Evolutionary conservation across 306 rosid genomes (phyloP).

Genomic region (Quillaja saponaria): DNA sequence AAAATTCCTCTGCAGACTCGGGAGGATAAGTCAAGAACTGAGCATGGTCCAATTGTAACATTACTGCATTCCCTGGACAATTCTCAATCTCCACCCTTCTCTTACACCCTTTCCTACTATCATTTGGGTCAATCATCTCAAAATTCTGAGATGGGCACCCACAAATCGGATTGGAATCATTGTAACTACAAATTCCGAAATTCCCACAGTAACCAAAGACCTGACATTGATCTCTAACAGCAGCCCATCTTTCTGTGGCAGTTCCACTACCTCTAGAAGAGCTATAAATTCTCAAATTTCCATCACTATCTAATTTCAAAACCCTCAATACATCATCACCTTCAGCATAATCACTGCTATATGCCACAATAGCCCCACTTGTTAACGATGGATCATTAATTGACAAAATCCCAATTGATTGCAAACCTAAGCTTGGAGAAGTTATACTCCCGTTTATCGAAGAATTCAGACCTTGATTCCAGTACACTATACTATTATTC

Average conservation of each 20-base stretch:
- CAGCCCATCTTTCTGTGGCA: constrained; percentile 51
- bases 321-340: constrained; percentile 44
- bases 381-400: constrained; percentile 43
- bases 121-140: constrained; percentile 50
- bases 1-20: constrained; percentile 9
- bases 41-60: constrained; percentile 51
- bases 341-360: constrained; percentile 64
- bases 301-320: constrained; percentile 63
- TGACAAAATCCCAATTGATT: constrained; percentile 45
- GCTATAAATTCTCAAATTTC: constrained; percentile 67
- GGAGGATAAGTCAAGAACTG: constrained; percentile 57
- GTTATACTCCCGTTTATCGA: constrained; percentile 39
- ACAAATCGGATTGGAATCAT: constrained; percentile 51
- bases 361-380: constrained; percentile 41
- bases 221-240: constrained; percentile 62
- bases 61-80: constrained; percentile 49
- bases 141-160: constrained; percentile 72
- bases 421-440: constrained; percentile 46
- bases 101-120: constrained; percentile 57
- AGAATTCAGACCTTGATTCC: constrained; percentile 59
- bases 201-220: constrained; percentile 74
- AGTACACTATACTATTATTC: constrained; percentile 46
- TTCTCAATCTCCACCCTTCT: constrained; percentile 46
- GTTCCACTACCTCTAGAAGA: constrained; percentile 43
- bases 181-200: constrained; percentile 68